Evolutionary conservation across 2,329 filamentous ascomycete species (phyloP).

Genomic region (Parascedosporium putredinis): DNA sequence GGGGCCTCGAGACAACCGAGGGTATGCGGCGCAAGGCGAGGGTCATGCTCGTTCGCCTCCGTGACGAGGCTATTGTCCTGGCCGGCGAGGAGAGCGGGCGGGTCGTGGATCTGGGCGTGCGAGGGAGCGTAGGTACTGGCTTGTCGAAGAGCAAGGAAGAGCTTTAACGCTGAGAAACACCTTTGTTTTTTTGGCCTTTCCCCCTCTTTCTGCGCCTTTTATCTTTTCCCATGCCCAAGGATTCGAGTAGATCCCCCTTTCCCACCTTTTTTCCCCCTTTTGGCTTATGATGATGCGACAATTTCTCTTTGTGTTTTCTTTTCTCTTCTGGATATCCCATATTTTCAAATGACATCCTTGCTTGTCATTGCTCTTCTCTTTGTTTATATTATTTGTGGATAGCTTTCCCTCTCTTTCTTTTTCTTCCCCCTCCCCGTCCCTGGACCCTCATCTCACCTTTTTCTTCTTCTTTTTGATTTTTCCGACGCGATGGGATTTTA

Average conservation of each 20-base stretch:
- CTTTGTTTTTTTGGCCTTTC: neutral
- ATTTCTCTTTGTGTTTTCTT: no score
- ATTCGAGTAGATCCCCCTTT: neutral
- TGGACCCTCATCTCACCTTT: neutral
- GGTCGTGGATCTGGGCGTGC: constrained; percentile 1
- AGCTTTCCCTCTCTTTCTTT: neutral
- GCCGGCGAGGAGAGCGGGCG: constrained; percentile 5
- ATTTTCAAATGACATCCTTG: neutral
- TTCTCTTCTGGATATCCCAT: no score
- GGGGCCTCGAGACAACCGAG: constrained; percentile 10
- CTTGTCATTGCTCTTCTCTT: neutral
- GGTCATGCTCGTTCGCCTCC: constrained; percentile 9
- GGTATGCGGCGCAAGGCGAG: constrained; percentile 10
- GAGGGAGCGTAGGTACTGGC: neutral
- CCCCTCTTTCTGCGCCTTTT: no score
- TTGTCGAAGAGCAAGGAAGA: neutral
- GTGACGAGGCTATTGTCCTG: constrained; percentile 7
- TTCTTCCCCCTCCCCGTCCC: neutral
- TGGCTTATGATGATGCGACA: no score
- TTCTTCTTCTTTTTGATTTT: neutral
- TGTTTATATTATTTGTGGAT: constrained; percentile 1
- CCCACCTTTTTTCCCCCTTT: neutral
- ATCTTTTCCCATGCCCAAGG: no score
- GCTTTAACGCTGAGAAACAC: neutral
- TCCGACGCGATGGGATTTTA: no score